Percentiles rank a stretch among this genome's conserved stretches.
phyloP scores from a whole-genome alignment of 1,284 basidiomycete genomes.

The Cerioporus squamosus region DNA sequence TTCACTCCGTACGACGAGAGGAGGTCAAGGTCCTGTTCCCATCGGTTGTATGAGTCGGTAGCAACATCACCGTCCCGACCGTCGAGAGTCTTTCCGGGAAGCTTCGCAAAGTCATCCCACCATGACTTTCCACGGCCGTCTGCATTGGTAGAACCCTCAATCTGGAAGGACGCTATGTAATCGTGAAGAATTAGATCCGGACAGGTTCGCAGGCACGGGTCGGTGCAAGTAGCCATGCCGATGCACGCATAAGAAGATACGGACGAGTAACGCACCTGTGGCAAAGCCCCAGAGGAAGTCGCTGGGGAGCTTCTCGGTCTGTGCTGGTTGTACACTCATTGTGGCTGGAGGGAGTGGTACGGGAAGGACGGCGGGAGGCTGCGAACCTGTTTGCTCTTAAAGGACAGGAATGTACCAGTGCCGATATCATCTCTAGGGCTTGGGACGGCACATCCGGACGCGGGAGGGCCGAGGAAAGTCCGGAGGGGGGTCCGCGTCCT shows the following conservation, averaged over 20 bases:
- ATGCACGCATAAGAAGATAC: background rate
- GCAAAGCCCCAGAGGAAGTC: slow-evolving; percentile 77
- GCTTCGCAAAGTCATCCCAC: slow-evolving; percentile 76
- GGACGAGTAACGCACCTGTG: slow-evolving; percentile 49
- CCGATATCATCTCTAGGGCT: slow-evolving; percentile 37
- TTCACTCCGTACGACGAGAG: slow-evolving; percentile 48
- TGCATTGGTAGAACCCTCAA: slow-evolving; percentile 63
- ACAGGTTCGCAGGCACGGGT: background rate
- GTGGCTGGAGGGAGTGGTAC: slow-evolving; percentile 21
- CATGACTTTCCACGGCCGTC: slow-evolving; percentile 68
- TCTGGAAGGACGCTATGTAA: slow-evolving; percentile 61
- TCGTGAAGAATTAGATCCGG: background rate
- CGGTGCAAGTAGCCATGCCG: background rate
- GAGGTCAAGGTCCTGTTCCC: slow-evolving; percentile 71
- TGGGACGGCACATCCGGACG: slow-evolving; percentile 36
- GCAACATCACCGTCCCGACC: slow-evolving; percentile 70
- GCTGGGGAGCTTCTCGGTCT: slow-evolving; percentile 42
- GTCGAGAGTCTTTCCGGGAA: slow-evolving; percentile 69
- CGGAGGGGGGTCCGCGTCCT: slow-evolving; percentile 25
- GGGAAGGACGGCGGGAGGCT: slow-evolving; percentile 26
- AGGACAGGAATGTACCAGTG: slow-evolving; percentile 25
- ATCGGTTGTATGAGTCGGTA: slow-evolving; percentile 71
- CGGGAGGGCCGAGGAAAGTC: slow-evolving; percentile 35
- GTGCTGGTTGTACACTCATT: slow-evolving; percentile 26
- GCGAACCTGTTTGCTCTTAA: slow-evolving; percentile 32